phyloP scores from a whole-genome alignment of 805 yeast genomes.

The Lachancea nothofagi region DNA sequence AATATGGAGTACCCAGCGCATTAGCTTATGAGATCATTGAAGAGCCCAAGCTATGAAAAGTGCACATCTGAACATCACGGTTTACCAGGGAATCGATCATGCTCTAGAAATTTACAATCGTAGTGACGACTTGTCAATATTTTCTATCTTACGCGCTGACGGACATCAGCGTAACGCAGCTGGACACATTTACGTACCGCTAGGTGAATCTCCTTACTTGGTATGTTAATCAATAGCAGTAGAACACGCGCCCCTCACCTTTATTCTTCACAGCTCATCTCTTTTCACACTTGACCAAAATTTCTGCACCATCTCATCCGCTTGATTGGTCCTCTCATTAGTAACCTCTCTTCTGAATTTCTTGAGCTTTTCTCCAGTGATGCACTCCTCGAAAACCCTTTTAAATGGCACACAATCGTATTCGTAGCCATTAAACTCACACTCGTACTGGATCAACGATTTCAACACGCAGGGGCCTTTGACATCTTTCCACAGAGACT shows the following conservation, averaged over 20 bases:
- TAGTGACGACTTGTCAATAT: no score
- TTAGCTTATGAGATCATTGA: no score
- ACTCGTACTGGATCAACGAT: slow-evolving; percentile 43
- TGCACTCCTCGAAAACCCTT: slow-evolving; percentile 42
- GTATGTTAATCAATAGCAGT: no score
- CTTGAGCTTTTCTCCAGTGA: slow-evolving; percentile 24
- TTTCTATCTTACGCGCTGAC: no score
- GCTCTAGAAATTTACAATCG: no score
- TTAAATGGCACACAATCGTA: slow-evolving; percentile 46
- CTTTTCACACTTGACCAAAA: slow-evolving; percentile 5
- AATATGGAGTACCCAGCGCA: no score
- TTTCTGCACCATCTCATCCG: slow-evolving; percentile 4
- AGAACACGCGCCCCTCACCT: not conserved
- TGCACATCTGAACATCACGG: no score
- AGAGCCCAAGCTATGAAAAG: no score
- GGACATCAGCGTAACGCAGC: no score
- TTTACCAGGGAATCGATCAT: no score
- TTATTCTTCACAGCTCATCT: not conserved
- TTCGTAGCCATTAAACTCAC: slow-evolving; percentile 40
- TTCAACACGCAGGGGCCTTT: slow-evolving; percentile 31
- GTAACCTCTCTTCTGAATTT: slow-evolving; percentile 40
- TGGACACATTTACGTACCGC: no score
- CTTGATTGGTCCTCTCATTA: slow-evolving; percentile 30
- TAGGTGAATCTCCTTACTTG: no score
- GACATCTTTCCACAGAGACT: slow-evolving; percentile 20